Evolutionary conservation across 441 rosid genomes (phyloP), one percentile per base, ranked within the genome.

Genomic region (Hypseocharis bilobata): DNA sequence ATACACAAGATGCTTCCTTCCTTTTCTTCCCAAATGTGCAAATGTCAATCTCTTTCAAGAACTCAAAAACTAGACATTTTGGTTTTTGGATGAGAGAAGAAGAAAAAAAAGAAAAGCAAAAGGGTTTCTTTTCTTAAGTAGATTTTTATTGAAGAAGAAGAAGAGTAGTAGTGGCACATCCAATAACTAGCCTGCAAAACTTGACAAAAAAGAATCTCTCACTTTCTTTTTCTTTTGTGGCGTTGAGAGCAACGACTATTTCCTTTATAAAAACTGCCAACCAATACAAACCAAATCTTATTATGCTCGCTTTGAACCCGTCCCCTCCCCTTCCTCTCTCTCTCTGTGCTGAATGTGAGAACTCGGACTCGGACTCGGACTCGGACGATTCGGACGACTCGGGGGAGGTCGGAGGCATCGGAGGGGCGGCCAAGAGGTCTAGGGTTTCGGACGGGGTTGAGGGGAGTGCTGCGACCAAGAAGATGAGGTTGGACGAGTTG

Each of bases 361-460:
- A n/a, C n/a, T n/a, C 87, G 13, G 85, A 74, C 3, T 54, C 69
- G 13, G 76, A 63, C 1, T 72, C 25, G 5, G 79, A 74, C n/a
- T 54, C 70, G 22, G 80, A 75, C 40, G 72, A 44, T 3, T 16
- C 14, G 19, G 66, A 26, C 4, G 68, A 13, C n/a, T n/a, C n/a
- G n/a, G n/a, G 47, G 3, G 65, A 28, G 0, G 34, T 62, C 1
- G 62, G 60, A 34, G 8, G 8, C 57, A 19, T 32, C 4, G 49
- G 8, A 7, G 49, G 25, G 28, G 32, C 17, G 29, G 13, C 49
- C 49, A 74, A 68, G 75, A 72, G 77, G 62, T 65, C 42, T 44
- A 44, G 80, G 54, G 65, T 45, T 72, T 42, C 17, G 63, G 29
- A 52, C 26, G 56, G 1, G 4, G 0, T 51, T 2, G 7, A 20